Percentiles rank a stretch among this genome's conserved stretches.
These are phyloP conservation scores for Pigoraptor vietnamica DNA, from an alignment of 78 protist genomes.

Conservation along the genomic window DNA sequence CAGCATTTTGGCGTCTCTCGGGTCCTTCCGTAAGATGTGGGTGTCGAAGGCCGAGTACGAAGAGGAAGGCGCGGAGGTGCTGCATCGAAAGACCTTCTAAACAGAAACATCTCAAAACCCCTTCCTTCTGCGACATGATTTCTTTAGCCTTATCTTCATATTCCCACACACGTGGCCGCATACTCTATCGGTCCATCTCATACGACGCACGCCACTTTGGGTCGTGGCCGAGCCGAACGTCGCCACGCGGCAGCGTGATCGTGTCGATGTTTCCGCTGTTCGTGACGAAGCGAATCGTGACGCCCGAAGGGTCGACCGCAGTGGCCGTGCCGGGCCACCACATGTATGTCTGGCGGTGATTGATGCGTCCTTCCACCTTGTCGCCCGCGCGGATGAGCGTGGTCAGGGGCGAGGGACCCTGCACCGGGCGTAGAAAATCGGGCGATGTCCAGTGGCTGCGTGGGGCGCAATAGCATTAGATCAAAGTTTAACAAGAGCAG, in stretches of 20 bases:
- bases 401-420: not conserved
- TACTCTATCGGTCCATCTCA: not conserved
- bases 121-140: too few relatives aligned
- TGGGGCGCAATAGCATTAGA: too few relatives aligned
- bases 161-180: too few relatives aligned
- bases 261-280: not conserved
- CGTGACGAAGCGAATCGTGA: not conserved
- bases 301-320: not conserved
- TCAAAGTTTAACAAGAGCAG: too few relatives aligned
- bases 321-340: not conserved
- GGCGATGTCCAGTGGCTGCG: not conserved
- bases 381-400: not conserved
- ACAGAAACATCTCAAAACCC: too few relatives aligned
- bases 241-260: not conserved
- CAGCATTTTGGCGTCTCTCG: slow-evolving; percentile 56
- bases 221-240: not conserved
- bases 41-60: slow-evolving; percentile 66
- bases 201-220: not conserved
- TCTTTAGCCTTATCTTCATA: too few relatives aligned
- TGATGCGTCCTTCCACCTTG: not conserved
- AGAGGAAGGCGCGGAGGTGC: slow-evolving; percentile 20
- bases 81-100: not conserved
- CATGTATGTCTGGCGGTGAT: not conserved
- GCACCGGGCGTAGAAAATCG: not conserved
- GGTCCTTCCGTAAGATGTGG: slow-evolving; percentile 71